Conservation (phyloP, 345 rosid genomes). For the Acer yangbiense region DNA sequence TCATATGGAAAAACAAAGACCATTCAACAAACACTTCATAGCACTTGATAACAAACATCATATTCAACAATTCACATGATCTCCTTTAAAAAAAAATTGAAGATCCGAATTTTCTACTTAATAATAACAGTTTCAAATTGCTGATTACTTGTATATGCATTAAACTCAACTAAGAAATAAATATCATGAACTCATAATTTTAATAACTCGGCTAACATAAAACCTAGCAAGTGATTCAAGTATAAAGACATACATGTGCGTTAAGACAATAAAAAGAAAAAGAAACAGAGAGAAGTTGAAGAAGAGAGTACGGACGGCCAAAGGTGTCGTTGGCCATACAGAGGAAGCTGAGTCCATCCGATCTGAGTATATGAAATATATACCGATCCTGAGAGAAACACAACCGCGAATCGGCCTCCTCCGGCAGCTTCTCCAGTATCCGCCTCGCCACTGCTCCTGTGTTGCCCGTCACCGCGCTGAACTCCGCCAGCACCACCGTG, state of each 20-base stretch:
- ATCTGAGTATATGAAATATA: slow-evolving; percentile 93
- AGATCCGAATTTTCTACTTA: not conserved
- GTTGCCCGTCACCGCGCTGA: slow-evolving; percentile 96
- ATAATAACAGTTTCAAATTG: not conserved
- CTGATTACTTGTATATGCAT: not conserved
- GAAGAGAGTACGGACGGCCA: slow-evolving; percentile 59
- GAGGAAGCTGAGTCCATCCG: slow-evolving; percentile 85
- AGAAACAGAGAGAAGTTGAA: not conserved
- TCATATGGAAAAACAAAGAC: not conserved
- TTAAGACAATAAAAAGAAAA: not conserved
- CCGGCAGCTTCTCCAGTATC: slow-evolving; percentile 86
- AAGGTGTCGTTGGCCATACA: slow-evolving; percentile 97
- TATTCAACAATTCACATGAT: too few species aligned
- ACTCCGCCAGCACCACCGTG: slow-evolving; percentile 91
- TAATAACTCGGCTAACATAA: not conserved
- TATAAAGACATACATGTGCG: not conserved
- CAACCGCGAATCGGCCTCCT: slow-evolving; percentile 65
- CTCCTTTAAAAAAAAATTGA: not conserved
- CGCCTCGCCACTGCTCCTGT: slow-evolving; percentile 84
- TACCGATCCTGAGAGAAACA: slow-evolving; percentile 95
- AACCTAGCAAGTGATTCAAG: not conserved
- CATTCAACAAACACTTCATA: too few species aligned
- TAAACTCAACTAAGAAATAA: not conserved
- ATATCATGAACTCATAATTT: not conserved
- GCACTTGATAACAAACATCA: too few species aligned